Conservation (phyloP, 805 yeast genomes). For the Pichia cephalocereana region DNA sequence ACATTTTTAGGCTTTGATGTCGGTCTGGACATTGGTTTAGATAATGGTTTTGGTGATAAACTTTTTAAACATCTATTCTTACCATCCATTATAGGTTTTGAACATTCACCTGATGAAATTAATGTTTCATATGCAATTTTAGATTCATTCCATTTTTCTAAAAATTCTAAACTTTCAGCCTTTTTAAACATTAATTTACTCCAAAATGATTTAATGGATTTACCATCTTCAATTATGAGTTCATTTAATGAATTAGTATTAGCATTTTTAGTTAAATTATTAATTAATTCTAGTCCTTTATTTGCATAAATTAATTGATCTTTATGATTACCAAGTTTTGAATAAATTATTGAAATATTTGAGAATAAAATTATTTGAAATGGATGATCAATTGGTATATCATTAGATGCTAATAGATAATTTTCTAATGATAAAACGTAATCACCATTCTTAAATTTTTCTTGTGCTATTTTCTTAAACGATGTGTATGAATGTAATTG, state of each 20-base stretch:
- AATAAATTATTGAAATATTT: conserved; percentile 59
- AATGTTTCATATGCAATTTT: conserved; percentile 50
- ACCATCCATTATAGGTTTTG: conserved; percentile 64
- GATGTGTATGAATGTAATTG: conserved; percentile 32
- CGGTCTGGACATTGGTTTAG: conserved; percentile 29
- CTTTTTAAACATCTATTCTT: conserved; percentile 67
- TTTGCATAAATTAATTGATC: conserved; percentile 38
- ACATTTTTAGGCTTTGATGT: conserved; percentile 19
- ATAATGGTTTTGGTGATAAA: conserved; percentile 39
- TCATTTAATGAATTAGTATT: conserved; percentile 6
- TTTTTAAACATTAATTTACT: conserved; percentile 55
- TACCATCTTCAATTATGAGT: conserved; percentile 37
- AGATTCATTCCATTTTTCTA: conserved; percentile 63
- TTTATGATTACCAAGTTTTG: conserved; percentile 64
- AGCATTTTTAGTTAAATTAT: conserved; percentile 18
- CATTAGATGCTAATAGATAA: conserved; percentile 40
- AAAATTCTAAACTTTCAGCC: conserved; percentile 79
- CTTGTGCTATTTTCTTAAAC: conserved; percentile 47
- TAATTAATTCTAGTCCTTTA: conserved; percentile 36
- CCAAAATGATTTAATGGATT: conserved; percentile 62
- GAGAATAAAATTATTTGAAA: conserved; percentile 61
- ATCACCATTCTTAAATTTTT: conserved; percentile 73
- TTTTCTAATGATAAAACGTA: conserved; percentile 54
- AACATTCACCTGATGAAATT: conserved; percentile 58
- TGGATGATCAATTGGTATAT: conserved; percentile 57